Percentiles rank a stretch among this genome's conserved stretches.
Evolutionary conservation across 257 asterid genomes (phyloP).

Genomic region (Leonotis leonurus): DNA sequence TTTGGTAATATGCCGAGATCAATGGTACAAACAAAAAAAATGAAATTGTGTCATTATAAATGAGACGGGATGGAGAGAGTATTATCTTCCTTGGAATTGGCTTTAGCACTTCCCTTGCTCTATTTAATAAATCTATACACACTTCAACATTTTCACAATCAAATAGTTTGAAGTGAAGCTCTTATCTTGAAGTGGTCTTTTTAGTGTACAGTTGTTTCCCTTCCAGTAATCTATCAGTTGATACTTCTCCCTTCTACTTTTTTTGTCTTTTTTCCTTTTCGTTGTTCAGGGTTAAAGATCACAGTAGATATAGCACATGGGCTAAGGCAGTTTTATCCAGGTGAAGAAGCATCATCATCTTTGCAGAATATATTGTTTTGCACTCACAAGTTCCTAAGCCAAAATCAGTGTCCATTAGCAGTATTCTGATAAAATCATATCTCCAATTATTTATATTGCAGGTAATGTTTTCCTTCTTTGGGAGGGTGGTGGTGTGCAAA

Average conservation of each 20-base stretch:
- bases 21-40: too few relatives aligned
- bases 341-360: slow-evolving; percentile 16
- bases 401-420: not conserved
- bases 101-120: not conserved
- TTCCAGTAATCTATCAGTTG: not conserved
- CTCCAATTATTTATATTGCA: not conserved
- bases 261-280: too few relatives aligned
- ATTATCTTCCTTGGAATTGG: not conserved
- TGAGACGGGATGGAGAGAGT: too few relatives aligned
- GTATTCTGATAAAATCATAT: not conserved
- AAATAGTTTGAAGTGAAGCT: not conserved
- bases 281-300: slow-evolving; percentile 80
- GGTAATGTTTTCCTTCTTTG: not conserved
- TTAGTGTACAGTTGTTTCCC: too few relatives aligned
- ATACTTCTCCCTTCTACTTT: not conserved
- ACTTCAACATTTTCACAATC: not conserved
- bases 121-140: not conserved
- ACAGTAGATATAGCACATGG: slow-evolving; percentile 64
- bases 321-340: slow-evolving; percentile 32
- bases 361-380: not conserved
- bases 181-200: not conserved
- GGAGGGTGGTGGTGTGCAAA: too few relatives aligned
- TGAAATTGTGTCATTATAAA: too few relatives aligned
- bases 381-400: not conserved
- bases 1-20: too few relatives aligned